Base-by-base conservation (phyloP, 164 flowering plant species). In the Magnolia sinica region DNA sequence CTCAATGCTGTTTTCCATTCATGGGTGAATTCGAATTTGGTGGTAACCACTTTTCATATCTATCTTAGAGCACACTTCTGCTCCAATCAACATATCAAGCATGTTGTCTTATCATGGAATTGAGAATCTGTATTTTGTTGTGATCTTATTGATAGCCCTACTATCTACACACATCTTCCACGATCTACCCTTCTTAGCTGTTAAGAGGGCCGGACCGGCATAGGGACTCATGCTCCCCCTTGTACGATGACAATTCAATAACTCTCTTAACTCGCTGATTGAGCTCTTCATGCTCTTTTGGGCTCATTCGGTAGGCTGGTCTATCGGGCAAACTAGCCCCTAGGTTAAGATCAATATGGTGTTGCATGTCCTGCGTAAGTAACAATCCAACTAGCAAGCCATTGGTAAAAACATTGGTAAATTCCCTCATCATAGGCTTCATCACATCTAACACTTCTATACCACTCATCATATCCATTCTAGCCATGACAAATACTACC, bases 1-100 rank as follows among this genome's bases (percentile, higher is more conserved):
- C 22, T 78, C 29, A 6, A 78, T 13, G 55, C 31, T 13, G 52
- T 66, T 37, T 73, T 78, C 72, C 79, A 73, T 69, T 78, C 66
- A 72, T 5, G 16, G 58, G 1, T 31, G 27, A 14, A 77, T 73
- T 64, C 67, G 4, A 10, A 77, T 72, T 4, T 65, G 65, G 51
- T 77, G 64, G 49, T 75, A 51, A 2, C 71, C 49, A 24, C 72
- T 75, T 37, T 31, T 4, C 9, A 75, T 0, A 67, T 67, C 77
- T 61, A 50, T 65, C 72, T 67, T 67, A 9, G 63, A 45, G 13
- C 66, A 50, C 2, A 51, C 37, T 45, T 6, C 8, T 7, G 71
- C 61, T 7, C 61, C 19, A 20, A 19, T 16, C 45, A 67, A 20
- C 61, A 66, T 75, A 24, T 66, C 71, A 72, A 37, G 45, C 45